A percentile compares a stretch with the other conserved stretches of the same genome.
phyloP scores from a whole-genome alignment of 2,329 filamentous ascomycete genomes.

The Alternaria gaisen region DNA sequence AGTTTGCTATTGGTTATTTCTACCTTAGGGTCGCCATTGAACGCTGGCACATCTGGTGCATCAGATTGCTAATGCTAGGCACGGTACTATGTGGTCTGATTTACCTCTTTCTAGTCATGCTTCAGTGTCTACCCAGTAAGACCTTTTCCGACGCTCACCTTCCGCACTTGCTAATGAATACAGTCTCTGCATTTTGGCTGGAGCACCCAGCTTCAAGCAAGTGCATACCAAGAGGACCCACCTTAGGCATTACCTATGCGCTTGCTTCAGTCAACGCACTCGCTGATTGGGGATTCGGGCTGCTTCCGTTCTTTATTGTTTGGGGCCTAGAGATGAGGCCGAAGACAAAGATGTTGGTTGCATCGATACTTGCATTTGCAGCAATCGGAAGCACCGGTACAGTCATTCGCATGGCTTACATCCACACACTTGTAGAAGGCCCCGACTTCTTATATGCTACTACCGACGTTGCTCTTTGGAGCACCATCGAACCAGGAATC shows the following conservation, averaged over 20 bases:
- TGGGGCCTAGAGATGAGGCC: slow-evolving; percentile 64
- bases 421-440: slow-evolving; percentile 48
- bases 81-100: slow-evolving; percentile 57
- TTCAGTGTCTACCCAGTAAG: slow-evolving; percentile 61
- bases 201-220: slow-evolving; percentile 49
- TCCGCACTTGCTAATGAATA: background rate
- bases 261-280: slow-evolving; percentile 41
- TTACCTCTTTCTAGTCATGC: slow-evolving; percentile 61
- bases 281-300: slow-evolving; percentile 47
- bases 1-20: slow-evolving; percentile 63
- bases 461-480: slow-evolving; percentile 54
- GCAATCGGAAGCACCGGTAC: slow-evolving; percentile 62
- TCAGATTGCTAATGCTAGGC: slow-evolving; percentile 58
- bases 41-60: slow-evolving; percentile 56
- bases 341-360: slow-evolving; percentile 62
- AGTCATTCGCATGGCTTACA: slow-evolving; percentile 57
- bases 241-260: slow-evolving; percentile 62
- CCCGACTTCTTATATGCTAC: slow-evolving; percentile 55
- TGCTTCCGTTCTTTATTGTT: slow-evolving; percentile 60
- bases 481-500: slow-evolving; percentile 42
- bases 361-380: slow-evolving; percentile 62
- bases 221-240: slow-evolving; percentile 56
- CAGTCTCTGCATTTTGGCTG: slow-evolving; percentile 59
- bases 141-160: background rate
- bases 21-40: slow-evolving; percentile 62